Conservation (phyloP, 2,329 filamentous ascomycete species). For the Raffaelea arxii region DNA sequence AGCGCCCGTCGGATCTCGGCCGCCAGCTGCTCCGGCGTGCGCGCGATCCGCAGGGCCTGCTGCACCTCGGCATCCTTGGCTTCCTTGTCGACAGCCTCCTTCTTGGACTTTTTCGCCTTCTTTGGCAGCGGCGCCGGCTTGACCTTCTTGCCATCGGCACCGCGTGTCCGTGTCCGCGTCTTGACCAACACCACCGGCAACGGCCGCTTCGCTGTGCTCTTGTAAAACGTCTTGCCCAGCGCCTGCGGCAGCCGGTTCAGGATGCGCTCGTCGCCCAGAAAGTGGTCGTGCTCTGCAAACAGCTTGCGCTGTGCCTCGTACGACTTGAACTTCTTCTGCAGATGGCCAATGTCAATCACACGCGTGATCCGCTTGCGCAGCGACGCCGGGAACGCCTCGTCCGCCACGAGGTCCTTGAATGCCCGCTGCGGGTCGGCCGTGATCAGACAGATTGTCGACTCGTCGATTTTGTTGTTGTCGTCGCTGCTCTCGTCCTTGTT, state of each 20-base stretch:
- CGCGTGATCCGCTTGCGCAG: conserved; percentile 60
- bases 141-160: conserved; percentile 46
- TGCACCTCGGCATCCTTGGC: conserved; percentile 64
- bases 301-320: conserved; percentile 84
- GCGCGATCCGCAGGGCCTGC: conserved; percentile 24
- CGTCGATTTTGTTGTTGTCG: no score
- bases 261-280: conserved; percentile 86
- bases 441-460: conserved; percentile 73
- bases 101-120: conserved; percentile 39
- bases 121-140: conserved; percentile 37
- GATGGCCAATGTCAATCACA: conserved; percentile 73
- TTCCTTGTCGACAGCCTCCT: conserved; percentile 74
- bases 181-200: conserved; percentile 65
- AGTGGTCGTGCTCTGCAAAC: conserved; percentile 78
- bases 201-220: conserved; percentile 71
- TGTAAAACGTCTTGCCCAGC: conserved; percentile 91
- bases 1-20: conserved; percentile 74
- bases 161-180: conserved; percentile 52
- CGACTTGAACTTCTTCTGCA: conserved; percentile 72
- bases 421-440: conserved; percentile 64
- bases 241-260: conserved; percentile 61
- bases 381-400: conserved; percentile 58
- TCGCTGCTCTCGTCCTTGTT: no score
- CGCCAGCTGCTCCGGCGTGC: conserved; percentile 57
- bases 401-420: conserved; percentile 81